A percentile compares a stretch with the other conserved stretches of the same genome.
phyloP scores from a whole-genome alignment of 306 rosid species.

The Purshia tridentata region DNA sequence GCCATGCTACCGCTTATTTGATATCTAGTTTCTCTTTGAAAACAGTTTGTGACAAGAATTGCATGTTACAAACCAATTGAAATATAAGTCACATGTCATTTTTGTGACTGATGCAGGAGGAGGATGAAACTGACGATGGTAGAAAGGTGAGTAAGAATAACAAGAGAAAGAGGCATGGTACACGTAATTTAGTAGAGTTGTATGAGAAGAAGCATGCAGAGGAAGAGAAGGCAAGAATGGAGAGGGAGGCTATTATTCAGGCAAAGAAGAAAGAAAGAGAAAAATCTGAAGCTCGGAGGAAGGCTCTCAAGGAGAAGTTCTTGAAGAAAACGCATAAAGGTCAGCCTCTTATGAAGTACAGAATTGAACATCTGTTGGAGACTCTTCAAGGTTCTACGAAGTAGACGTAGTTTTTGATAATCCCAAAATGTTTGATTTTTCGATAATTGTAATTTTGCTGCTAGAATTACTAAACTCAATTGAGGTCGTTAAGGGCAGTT shows the following conservation, averaged over 20 bases:
- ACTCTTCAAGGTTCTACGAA: constrained; percentile 50
- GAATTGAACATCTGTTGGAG: constrained; percentile 76
- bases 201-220: constrained; percentile 58
- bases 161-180: constrained; percentile 32
- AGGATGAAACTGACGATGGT: constrained; percentile 30
- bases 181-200: constrained; percentile 46
- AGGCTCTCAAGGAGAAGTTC: constrained; percentile 55
- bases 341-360: constrained; percentile 88
- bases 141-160: constrained; percentile 24
- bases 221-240: constrained; percentile 60
- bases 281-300: constrained; percentile 57
- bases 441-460: neutral
- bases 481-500: neutral
- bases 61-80: neutral
- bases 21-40: neutral
- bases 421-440: constrained; percentile 1
- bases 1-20: constrained; percentile 5
- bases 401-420: constrained; percentile 15
- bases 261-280: constrained; percentile 58
- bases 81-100: neutral
- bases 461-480: constrained; percentile 4
- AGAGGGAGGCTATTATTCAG: constrained; percentile 50
- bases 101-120: constrained; percentile 41
- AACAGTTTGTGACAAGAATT: neutral
- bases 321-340: constrained; percentile 65